Conservation (phyloP, 441 rosid genomes). For the Adansonia gregorii region DNA sequence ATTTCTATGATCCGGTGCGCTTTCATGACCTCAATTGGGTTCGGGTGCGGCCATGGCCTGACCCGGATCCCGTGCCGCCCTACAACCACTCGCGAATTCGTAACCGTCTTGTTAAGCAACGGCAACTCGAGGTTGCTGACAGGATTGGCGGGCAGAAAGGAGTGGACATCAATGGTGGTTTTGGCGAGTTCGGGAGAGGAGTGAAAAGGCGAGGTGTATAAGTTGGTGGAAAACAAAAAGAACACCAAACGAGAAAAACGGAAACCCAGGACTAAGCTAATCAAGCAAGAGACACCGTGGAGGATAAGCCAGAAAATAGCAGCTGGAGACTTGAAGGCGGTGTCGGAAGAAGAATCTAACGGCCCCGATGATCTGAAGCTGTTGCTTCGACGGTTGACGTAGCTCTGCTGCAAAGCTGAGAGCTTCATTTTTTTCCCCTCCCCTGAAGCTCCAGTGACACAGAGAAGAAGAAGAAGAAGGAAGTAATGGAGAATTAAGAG, state of each 20-base stretch:
- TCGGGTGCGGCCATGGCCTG: slow-evolving; percentile 99
- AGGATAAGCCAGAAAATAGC: slow-evolving; percentile 76
- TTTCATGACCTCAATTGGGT: slow-evolving; percentile 86
- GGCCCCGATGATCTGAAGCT: slow-evolving; percentile 64
- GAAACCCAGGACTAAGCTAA: slow-evolving; percentile 83
- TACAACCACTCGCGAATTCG: slow-evolving; percentile 74
- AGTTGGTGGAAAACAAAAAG: slow-evolving; percentile 68
- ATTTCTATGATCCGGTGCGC: slow-evolving; percentile 89
- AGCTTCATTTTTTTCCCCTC: slow-evolving; percentile 60
- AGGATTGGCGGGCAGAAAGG: slow-evolving; percentile 25
- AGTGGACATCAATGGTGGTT: slow-evolving; percentile 26
- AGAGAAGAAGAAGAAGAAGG: background rate
- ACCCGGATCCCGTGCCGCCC: slow-evolving; percentile 99
- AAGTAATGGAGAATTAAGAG: background rate
- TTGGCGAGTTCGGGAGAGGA: slow-evolving; percentile 39
- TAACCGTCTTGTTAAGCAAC: slow-evolving; percentile 40
- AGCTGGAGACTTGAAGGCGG: slow-evolving; percentile 60
- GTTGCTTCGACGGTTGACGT: slow-evolving; percentile 70
- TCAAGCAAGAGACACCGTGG: slow-evolving; percentile 80
- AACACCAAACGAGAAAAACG: slow-evolving; percentile 91
- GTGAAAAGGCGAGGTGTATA: slow-evolving; percentile 69
- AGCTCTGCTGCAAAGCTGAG: slow-evolving; percentile 79
- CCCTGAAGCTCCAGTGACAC: slow-evolving; percentile 32
- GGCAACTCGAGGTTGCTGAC: slow-evolving; percentile 27
- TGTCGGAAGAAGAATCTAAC: slow-evolving; percentile 59